Conservation (phyloP, 768 basidiomycete genomes). For the Dendrothele bispora region DNA sequence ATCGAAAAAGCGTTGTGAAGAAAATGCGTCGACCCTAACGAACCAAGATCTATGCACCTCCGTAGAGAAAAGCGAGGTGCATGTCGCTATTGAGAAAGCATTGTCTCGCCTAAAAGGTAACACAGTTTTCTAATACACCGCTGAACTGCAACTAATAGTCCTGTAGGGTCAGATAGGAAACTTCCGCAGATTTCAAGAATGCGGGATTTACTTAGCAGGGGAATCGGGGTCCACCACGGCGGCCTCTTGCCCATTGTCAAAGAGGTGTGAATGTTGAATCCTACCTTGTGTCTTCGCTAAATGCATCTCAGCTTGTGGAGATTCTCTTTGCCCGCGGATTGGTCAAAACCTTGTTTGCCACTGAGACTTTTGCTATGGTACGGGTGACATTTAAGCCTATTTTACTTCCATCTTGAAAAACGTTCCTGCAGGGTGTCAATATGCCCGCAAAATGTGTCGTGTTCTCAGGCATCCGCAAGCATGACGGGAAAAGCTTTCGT, state of each 20-base stretch:
- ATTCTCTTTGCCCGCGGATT: constrained; percentile 93
- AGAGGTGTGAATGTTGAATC: constrained; percentile 57
- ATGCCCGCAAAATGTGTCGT: constrained; percentile 99
- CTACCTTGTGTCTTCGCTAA: constrained; percentile 10
- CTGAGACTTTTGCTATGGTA: constrained; percentile 99
- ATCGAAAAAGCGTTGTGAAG: constrained; percentile 96
- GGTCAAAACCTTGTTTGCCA: constrained; percentile 96
- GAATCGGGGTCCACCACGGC: constrained; percentile 97
- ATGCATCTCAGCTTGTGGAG: constrained; percentile 75
- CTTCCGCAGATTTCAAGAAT: constrained; percentile 92
- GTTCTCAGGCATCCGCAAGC: constrained; percentile 92
- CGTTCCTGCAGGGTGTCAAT: constrained; percentile 80
- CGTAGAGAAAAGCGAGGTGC: constrained; percentile 95
- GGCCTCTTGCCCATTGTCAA: constrained; percentile 96
- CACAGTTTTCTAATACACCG: constrained; percentile 12
- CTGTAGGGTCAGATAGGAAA: constrained; percentile 82
- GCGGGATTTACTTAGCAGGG: constrained; percentile 84
- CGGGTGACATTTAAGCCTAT: constrained; percentile 14
- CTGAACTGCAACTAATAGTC: constrained; percentile 2
- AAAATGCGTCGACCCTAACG: constrained; percentile 87
- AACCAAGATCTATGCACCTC: constrained; percentile 87
- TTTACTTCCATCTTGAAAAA: neutral
- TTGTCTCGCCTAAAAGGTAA: constrained; percentile 87
- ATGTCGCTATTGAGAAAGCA: constrained; percentile 91
- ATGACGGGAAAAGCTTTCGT: constrained; percentile 91